Conservation (phyloP, 164 flowering plant species). For the Santalum album region DNA sequence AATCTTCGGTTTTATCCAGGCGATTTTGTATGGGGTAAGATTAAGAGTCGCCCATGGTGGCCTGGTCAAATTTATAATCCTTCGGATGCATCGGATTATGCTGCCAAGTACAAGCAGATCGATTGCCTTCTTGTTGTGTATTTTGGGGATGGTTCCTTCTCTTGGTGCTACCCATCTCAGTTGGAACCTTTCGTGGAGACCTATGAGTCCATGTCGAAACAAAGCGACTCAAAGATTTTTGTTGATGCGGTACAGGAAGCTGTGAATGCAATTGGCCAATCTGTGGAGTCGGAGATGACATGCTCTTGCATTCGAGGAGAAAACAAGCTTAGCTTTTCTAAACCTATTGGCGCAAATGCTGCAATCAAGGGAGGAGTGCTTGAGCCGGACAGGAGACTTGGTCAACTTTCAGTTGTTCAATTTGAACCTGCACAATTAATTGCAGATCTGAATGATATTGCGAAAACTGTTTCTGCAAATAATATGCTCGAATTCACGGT, state of each 20-base stretch:
- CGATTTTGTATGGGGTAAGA: conserved; percentile 85
- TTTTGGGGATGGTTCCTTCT: conserved; percentile 65
- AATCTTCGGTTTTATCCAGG: conserved; percentile 42
- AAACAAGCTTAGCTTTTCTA: background rate
- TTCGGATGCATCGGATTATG: conserved; percentile 53
- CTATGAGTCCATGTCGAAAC: conserved; percentile 37
- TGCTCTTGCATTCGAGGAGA: conserved; percentile 38
- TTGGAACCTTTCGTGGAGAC: conserved; percentile 52
- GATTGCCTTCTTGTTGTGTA: conserved; percentile 50
- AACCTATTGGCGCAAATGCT: background rate
- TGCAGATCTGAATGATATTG: conserved; percentile 15
- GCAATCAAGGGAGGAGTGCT: background rate
- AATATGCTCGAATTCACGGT: conserved; percentile 19
- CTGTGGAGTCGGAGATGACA: conserved; percentile 40
- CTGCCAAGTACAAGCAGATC: conserved; percentile 29
- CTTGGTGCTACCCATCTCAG: conserved; percentile 73
- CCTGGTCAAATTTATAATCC: conserved; percentile 69
- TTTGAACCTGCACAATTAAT: conserved; percentile 14
- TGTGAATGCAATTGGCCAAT: conserved; percentile 42
- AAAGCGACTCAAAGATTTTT: conserved; percentile 43
- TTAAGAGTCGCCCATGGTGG: conserved; percentile 79
- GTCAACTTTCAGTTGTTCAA: background rate
- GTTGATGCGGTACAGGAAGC: conserved; percentile 44
- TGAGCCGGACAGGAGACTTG: background rate
- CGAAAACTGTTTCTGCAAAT: conserved; percentile 6